Evolutionary conservation across 306 rosid genomes (phyloP), one percentile per base, ranked within the genome.

Genomic region (Medicago arabica): DNA sequence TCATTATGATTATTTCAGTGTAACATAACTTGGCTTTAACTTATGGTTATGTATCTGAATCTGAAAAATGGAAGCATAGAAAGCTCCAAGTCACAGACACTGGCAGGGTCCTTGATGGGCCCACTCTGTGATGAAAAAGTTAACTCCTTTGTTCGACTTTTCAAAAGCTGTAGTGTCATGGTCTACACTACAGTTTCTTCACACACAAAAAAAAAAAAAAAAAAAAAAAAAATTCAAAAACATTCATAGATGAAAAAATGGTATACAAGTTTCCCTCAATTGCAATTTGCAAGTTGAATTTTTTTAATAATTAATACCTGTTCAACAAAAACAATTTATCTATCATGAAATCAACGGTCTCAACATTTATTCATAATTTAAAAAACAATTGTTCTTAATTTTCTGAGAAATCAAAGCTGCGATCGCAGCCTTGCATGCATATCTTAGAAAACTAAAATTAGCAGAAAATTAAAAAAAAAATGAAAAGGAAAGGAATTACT

Each of bases 81-180:
- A 64, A 72, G 70, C 64, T 57, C 64, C 58, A 65, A 72, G 59
- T 72, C 71, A 47, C 61, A 75, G 43, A 71, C 31, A 10, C 44
- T 50, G 62, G 63, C 21, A 46, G 55, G 65, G 77, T 62, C 44
- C 2, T 74, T 11, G 17, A 67, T 59, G 69, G 43, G 38, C 64
- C 81, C 78, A 61, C 58, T 17, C 58, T 17, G 51, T 50, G 61
- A 69, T 13, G 36, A 57, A 71, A 64, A 61, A 44, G 71, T 71
- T 71, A 76, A 49, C 55, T 76, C 36, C 6, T 60, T 47, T 50
- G 75, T 3, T 3, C 31, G 4, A 28, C 61, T 69, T 81, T 81
- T 41, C 74, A 47, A 53, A 69, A 69, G 68, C 47, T 81, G 23
- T 21, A 21, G 23, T 21, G 51, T 19, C 57, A 67, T 74, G 58